Conservation (phyloP, 129 eudicot genomes). For the Tagetes patula region DNA sequence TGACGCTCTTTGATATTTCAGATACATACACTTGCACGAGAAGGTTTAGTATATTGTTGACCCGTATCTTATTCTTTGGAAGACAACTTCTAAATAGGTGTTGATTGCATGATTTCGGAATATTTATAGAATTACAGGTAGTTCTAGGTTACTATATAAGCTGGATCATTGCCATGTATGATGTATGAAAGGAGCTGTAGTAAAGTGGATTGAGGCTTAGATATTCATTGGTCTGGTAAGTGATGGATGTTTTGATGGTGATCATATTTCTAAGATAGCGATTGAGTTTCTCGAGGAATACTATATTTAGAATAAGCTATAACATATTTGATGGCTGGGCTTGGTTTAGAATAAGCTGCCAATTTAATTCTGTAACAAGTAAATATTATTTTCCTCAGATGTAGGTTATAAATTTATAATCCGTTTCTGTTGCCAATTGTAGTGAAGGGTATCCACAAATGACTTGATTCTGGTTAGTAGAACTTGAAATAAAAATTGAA, state of each 20-base stretch:
- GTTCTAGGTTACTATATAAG: neutral
- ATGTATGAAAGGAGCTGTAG: neutral
- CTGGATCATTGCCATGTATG: neutral
- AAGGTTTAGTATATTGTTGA: conserved; percentile 7
- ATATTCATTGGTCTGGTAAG: neutral
- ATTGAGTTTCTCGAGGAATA: neutral
- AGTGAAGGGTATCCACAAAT: neutral
- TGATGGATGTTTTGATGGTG: neutral
- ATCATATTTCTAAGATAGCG: conserved; percentile 14
- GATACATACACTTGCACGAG: neutral
- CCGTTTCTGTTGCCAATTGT: neutral
- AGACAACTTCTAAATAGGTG: conserved; percentile 6
- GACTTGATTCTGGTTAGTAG: conserved; percentile 5
- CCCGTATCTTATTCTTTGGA: neutral
- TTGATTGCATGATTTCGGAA: neutral
- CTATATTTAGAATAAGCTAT: conserved; percentile 1
- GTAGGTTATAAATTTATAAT: neutral
- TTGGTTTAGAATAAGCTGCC: conserved; percentile 14
- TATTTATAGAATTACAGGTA: neutral
- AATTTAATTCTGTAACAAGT: neutral
- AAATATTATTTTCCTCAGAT: conserved; percentile 1
- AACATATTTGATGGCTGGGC: neutral
- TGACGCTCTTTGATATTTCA: neutral
- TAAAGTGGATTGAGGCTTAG: conserved; percentile 13
- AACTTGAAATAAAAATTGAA: neutral